These are phyloP conservation scores for Moricandia arvensis DNA, from an alignment of 345 rosid species.

Conservation along the genomic window DNA sequence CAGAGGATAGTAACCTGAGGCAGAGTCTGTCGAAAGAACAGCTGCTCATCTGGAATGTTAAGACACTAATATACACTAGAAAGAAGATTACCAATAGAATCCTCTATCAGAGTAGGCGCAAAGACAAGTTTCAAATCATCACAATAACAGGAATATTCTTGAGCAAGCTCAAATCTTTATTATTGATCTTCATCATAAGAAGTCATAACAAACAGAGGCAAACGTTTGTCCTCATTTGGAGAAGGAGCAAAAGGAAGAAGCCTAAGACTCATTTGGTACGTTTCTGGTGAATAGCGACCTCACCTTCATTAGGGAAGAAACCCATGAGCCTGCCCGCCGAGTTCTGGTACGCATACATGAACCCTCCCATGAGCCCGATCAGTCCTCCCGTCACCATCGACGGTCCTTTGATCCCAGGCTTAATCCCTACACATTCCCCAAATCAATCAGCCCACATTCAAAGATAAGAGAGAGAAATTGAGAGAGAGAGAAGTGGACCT, in stretches of 20 bases:
- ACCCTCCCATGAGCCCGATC: slow-evolving; percentile 97
- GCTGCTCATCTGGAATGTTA: too few relatives aligned
- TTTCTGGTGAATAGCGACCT: slow-evolving; percentile 70
- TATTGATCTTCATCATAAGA: too few relatives aligned
- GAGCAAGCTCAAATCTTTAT: slow-evolving; percentile 14
- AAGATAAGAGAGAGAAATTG: too few relatives aligned
- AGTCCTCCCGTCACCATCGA: slow-evolving; percentile 98
- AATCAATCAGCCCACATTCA: too few relatives aligned
- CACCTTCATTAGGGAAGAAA: slow-evolving; percentile 88
- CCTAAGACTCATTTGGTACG: too few relatives aligned
- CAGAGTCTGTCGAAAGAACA: too few relatives aligned
- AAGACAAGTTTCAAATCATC: neutral
- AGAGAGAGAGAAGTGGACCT: too few relatives aligned
- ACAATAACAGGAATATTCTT: neutral
- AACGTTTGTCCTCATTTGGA: neutral
- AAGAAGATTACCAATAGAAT: neutral
- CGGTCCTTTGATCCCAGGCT: slow-evolving; percentile 86
- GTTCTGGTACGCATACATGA: slow-evolving; percentile 99
- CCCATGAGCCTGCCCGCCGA: slow-evolving; percentile 96
- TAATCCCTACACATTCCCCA: too few relatives aligned
- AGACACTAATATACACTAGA: too few relatives aligned
- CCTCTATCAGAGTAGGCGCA: too few relatives aligned
- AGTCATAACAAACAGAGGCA: slow-evolving; percentile 20
- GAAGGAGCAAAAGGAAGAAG: too few relatives aligned
- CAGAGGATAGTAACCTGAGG: too few relatives aligned